Evolutionary conservation across 345 rosid species (phyloP).

Genomic region (Pugionium dolabratum): DNA sequence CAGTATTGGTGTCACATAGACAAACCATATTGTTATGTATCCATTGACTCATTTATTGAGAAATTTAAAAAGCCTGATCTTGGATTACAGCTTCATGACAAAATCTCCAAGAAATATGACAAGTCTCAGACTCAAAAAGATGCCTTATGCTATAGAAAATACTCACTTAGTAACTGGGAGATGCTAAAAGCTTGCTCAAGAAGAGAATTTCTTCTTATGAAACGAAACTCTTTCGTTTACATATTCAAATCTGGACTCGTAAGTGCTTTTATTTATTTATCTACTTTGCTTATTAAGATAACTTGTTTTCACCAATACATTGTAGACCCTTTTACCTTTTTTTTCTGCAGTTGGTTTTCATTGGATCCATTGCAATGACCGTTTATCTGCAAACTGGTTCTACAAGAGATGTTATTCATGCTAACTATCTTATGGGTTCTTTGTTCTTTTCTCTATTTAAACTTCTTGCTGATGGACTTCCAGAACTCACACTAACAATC

Average conservation of each 20-base stretch:
- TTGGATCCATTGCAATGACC: slow-evolving; percentile 45
- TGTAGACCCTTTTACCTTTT: no score
- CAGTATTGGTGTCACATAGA: slow-evolving; percentile 48
- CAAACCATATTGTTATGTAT: slow-evolving; percentile 44
- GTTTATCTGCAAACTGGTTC: slow-evolving; percentile 41
- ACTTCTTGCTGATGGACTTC: slow-evolving; percentile 51
- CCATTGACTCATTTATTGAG: slow-evolving; percentile 44
- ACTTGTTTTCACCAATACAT: no score
- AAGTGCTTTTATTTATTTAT: not conserved
- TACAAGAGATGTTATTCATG: slow-evolving; percentile 40
- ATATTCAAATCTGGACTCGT: slow-evolving; percentile 46
- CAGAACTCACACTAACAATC: slow-evolving; percentile 49
- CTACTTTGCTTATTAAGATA: no score
- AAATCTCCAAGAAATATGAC: slow-evolving; percentile 37
- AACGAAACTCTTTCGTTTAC: slow-evolving; percentile 47
- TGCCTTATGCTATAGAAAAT: slow-evolving; percentile 41
- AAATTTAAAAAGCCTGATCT: slow-evolving; percentile 43
- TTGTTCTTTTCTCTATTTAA: slow-evolving; percentile 41
- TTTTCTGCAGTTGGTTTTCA: slow-evolving; percentile 42
- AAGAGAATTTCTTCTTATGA: slow-evolving; percentile 55
- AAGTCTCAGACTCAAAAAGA: slow-evolving; percentile 35
- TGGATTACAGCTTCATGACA: slow-evolving; percentile 36
- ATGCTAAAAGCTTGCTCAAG: slow-evolving; percentile 52
- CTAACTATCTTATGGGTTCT: slow-evolving; percentile 48
- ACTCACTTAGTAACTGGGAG: slow-evolving; percentile 47